Base-by-base conservation (phyloP, 2,329 filamentous ascomycete species). In the Claviceps sp. region DNA sequence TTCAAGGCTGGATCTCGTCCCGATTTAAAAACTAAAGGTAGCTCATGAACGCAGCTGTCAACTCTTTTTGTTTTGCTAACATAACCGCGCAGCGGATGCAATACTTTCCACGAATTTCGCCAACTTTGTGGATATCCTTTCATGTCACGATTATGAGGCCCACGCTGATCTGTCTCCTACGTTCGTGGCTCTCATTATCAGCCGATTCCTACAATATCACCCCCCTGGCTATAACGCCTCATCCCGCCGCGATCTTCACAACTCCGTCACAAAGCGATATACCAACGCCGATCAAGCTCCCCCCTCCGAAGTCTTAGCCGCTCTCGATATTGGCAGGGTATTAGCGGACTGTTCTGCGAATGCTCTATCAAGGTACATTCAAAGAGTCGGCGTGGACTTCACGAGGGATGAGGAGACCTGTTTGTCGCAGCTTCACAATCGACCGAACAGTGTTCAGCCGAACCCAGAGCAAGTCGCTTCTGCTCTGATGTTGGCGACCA, bases 21-120 rank as follows among this genome's bases (percentile, higher is more conserved):
- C 53, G 90, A 96, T 65, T 71, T 98, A 50, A 87, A 89, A 63
- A 85, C 84, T 5, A 97, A 96, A 81, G 91, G 91, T 95, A 69
- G 62, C 19, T 26, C 22, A 24, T 19, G 13, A 24, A 22, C 26
- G 8, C 17, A 24, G 14, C n/a, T n/a, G n/a, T 10, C 14, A 40
- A 14, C 4, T 7, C 8, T 47, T 17, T 6, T 40, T 37, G 14
- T 37, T 19, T 11, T 40, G 77, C 53, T 53, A 13, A 51, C 39
- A 37, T 40, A 38, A 22, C 34, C 39, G 16, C 45, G 13, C 11
- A 96, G 91, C 89, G 59, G 89, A 95, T 67, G 85, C 87, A n/a
- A 90, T 96, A 54, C 74, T 96, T 30, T 85, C 87, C 13, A 85
- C 84, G 57, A 90, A 88, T 59, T 86, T 87, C 59, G 74, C 80